A percentile compares a stretch with the other conserved stretches of the same genome.
Evolutionary conservation across 1,284 basidiomycete genomes (phyloP).

Genomic region (Ceratobasidium sp.): DNA sequence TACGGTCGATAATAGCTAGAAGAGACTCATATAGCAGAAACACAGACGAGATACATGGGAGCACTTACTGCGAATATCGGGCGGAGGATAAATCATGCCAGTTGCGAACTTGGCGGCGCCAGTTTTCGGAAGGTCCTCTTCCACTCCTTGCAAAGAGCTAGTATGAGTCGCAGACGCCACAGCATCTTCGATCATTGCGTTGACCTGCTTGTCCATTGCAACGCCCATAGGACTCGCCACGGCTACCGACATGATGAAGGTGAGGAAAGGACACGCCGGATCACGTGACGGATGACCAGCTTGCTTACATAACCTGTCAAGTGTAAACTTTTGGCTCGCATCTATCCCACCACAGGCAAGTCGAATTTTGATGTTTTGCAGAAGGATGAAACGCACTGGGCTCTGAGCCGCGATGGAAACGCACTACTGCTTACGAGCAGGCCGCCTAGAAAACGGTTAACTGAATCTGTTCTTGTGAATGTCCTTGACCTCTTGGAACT

Average conservation of each 20-base stretch:
- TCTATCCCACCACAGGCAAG: conserved; percentile 32
- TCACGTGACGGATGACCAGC: conserved; percentile 3
- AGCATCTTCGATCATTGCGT: conserved; percentile 45
- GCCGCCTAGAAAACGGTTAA: conserved; percentile 92
- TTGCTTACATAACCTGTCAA: background rate
- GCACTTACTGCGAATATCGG: conserved; percentile 87
- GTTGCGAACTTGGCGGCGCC: conserved; percentile 67
- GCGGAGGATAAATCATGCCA: conserved; percentile 90
- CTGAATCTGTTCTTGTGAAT: conserved; percentile 61
- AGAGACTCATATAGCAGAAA: conserved; percentile 40
- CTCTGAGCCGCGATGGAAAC: conserved; percentile 75
- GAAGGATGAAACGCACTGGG: conserved; percentile 89
- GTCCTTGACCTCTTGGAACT: background rate
- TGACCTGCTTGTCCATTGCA: conserved; percentile 47
- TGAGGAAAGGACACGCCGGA: conserved; percentile 42
- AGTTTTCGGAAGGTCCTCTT: conserved; percentile 48
- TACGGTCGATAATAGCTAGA: conserved; percentile 95
- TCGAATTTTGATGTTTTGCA: conserved; percentile 5
- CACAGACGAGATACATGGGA: background rate
- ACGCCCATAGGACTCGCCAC: conserved; percentile 54
- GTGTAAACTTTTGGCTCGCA: conserved; percentile 33
- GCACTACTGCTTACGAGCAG: conserved; percentile 71
- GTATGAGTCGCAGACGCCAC: conserved; percentile 42
- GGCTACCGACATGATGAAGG: conserved; percentile 54
- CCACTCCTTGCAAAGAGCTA: conserved; percentile 44